Conservation (phyloP, 2,329 filamentous ascomycete genomes). For the Talaromyces sp. region DNA sequence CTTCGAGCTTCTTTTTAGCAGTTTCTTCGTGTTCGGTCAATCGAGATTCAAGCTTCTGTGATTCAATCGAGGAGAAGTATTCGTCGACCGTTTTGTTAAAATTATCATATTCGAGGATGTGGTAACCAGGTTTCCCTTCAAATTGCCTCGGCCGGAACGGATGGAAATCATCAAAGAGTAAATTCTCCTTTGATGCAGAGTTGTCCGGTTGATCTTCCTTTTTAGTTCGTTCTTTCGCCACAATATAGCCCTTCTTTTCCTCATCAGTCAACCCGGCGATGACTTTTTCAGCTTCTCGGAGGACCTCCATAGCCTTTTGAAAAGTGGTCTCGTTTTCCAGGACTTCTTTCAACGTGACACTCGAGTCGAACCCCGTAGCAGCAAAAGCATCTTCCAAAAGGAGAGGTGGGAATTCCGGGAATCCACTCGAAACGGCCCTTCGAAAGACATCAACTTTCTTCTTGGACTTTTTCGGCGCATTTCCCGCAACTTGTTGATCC, state of each 20-base stretch:
- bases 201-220: conserved; percentile 36
- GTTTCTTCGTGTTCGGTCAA: conserved; percentile 76
- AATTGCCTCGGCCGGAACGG: conserved; percentile 85
- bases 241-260: conserved; percentile 75
- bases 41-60: conserved; percentile 82
- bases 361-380: conserved; percentile 65
- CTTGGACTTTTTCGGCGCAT: conserved; percentile 62
- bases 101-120: conserved; percentile 72
- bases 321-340: conserved; percentile 64
- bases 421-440: conserved; percentile 75
- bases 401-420: conserved; percentile 84
- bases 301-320: conserved; percentile 62
- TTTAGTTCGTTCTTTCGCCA: conserved; percentile 61
- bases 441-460: conserved; percentile 73
- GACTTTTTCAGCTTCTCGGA: conserved; percentile 68
- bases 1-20: conserved; percentile 79
- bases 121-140: conserved; percentile 60
- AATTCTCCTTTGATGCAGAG: conserved; percentile 27
- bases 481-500: conserved; percentile 27
- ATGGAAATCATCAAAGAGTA: conserved; percentile 93
- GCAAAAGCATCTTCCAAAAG: conserved; percentile 82
- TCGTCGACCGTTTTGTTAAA: conserved; percentile 95
- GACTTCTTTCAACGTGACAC: conserved; percentile 64
- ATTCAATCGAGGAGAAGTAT: conserved; percentile 95
- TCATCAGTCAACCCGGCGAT: conserved; percentile 66